These are phyloP conservation scores for Paecilomyces formosus DNA, from an alignment of 2,329 filamentous ascomycete genomes.

Conservation along the genomic window DNA sequence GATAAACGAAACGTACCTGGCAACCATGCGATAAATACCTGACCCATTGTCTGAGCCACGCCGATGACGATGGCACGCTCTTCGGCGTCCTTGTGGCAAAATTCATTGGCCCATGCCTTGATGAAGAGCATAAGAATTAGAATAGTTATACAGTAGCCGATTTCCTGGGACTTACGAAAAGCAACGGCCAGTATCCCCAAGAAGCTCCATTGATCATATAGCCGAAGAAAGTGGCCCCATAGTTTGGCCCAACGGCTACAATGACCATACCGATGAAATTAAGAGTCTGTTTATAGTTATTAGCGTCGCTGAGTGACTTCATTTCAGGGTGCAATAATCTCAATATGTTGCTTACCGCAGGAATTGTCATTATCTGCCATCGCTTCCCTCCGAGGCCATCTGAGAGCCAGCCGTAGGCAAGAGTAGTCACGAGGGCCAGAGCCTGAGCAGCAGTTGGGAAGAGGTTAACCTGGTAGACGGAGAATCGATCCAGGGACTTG, in stretches of 20 bases:
- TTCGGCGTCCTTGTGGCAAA: conserved; percentile 16
- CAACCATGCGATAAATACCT: conserved; percentile 14
- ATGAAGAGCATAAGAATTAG: neutral
- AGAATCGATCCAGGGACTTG: conserved; percentile 11
- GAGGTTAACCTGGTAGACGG: conserved; percentile 13
- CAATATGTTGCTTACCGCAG: conserved; percentile 4
- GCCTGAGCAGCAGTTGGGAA: conserved; percentile 11
- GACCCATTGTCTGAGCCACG: conserved; percentile 11
- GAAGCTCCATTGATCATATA: conserved; percentile 14
- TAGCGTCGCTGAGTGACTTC: neutral
- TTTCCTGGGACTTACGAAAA: conserved; percentile 6
- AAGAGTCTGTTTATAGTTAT: neutral
- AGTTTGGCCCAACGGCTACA: conserved; percentile 10
- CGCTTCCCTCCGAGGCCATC: conserved; percentile 11
- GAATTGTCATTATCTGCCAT: conserved; percentile 9
- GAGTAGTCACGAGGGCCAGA: conserved; percentile 7
- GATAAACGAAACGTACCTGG: conserved; percentile 3
- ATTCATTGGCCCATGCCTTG: conserved; percentile 9
- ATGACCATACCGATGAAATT: conserved; percentile 14
- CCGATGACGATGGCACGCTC: conserved; percentile 13
- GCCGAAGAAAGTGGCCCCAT: conserved; percentile 13
- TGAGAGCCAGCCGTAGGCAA: conserved; percentile 11
- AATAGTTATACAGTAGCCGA: neutral
- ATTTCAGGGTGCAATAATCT: neutral
- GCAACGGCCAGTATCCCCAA: conserved; percentile 13